Conservation (phyloP, 2,329 filamentous ascomycete genomes). For the Mycocentrospora acerina region DNA sequence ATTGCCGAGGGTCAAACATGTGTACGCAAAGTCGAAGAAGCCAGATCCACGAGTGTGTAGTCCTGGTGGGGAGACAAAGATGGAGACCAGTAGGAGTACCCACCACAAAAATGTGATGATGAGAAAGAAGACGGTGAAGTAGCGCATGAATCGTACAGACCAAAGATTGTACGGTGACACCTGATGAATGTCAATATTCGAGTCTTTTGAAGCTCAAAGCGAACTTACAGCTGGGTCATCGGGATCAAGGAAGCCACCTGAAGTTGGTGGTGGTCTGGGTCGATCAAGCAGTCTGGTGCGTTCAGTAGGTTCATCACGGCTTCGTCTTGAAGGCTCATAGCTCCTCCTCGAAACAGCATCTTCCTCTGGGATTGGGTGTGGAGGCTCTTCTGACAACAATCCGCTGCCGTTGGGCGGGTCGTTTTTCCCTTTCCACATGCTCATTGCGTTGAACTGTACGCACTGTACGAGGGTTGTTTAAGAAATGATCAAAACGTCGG, state of each 20-base stretch:
- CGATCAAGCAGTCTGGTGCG: slow-evolving; percentile 66
- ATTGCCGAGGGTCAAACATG: slow-evolving; percentile 74
- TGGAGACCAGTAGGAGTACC: slow-evolving; percentile 82
- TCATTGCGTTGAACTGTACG: slow-evolving; percentile 35
- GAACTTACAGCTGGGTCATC: slow-evolving; percentile 76
- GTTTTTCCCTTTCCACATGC: slow-evolving; percentile 59
- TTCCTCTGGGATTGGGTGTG: slow-evolving; percentile 18
- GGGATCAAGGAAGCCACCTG: slow-evolving; percentile 70
- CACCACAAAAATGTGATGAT: slow-evolving; percentile 85
- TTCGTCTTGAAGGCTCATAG: slow-evolving; percentile 29
- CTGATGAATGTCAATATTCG: slow-evolving; percentile 22
- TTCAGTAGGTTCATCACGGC: slow-evolving; percentile 59
- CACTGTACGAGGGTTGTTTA: not conserved
- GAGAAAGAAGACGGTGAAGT: slow-evolving; percentile 75
- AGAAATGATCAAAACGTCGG: not conserved
- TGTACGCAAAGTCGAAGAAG: slow-evolving; percentile 85
- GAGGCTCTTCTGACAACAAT: slow-evolving; percentile 21
- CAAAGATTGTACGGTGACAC: slow-evolving; percentile 93
- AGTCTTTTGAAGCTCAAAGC: not conserved
- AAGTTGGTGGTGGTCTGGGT: slow-evolving; percentile 53
- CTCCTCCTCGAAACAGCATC: slow-evolving; percentile 32
- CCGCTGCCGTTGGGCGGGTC: slow-evolving; percentile 45
- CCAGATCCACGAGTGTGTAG: slow-evolving; percentile 87
- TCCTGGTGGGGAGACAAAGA: slow-evolving; percentile 86
- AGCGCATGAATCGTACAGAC: slow-evolving; percentile 79